These are phyloP conservation scores for Phlyctochytrium bullatum DNA, from an alignment of 192 early-diverging fungal species.

Conservation along the genomic window DNA sequence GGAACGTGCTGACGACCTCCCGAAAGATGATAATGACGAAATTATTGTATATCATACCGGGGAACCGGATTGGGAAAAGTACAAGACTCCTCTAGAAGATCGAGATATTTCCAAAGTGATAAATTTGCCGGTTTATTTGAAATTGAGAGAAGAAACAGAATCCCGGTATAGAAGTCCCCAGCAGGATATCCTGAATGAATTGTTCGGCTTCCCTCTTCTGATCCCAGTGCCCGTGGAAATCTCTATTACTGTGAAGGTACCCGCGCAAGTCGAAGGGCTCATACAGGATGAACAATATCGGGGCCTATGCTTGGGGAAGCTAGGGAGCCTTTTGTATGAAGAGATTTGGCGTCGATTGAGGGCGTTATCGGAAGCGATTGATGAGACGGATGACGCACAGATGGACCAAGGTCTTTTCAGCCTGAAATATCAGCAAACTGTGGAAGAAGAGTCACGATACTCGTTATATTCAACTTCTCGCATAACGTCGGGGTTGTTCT, in stretches of 20 bases:
- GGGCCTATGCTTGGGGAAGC: not conserved
- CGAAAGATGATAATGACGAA: constrained; percentile 12
- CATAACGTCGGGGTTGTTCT: no score
- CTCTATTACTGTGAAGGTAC: not conserved
- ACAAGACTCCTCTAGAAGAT: constrained; percentile 2
- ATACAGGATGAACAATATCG: constrained; percentile 8
- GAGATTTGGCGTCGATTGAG: no score
- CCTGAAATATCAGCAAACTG: no score
- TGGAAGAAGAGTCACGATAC: no score
- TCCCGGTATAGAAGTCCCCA: not conserved
- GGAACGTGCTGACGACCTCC: constrained; percentile 46
- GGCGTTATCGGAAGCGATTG: no score
- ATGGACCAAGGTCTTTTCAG: no score
- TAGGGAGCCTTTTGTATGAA: constrained; percentile 27
- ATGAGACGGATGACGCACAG: no score
- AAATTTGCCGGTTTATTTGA: constrained; percentile 15
- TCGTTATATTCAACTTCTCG: no score
- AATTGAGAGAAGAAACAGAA: not conserved
- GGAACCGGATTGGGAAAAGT: constrained; percentile 28
- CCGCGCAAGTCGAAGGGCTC: not conserved
- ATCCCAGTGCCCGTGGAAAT: constrained; percentile 19
- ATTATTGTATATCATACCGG: constrained; percentile 34
- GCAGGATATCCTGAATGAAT: not conserved
- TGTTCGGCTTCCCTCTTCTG: constrained; percentile 24
- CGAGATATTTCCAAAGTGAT: constrained; percentile 9